Conservation (phyloP, 768 basidiomycete species). For the Lactarius sp. region DNA sequence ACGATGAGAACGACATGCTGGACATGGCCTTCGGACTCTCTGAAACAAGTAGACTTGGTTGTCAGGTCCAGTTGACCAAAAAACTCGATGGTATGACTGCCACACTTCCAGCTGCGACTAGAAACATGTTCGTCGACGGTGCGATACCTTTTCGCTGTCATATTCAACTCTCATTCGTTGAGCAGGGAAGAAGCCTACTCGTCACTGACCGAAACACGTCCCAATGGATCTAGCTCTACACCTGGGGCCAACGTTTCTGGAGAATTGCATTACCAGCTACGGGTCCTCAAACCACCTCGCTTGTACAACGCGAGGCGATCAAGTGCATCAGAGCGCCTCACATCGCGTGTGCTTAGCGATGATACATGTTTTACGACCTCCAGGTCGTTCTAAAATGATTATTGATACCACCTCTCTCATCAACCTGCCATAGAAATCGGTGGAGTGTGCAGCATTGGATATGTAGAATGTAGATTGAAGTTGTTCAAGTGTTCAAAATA, state of each 20-base stretch:
- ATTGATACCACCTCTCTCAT: background rate
- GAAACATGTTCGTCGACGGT: slow-evolving; percentile 99
- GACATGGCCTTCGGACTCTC: slow-evolving; percentile 97
- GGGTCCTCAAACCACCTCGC: background rate
- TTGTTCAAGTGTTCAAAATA: background rate
- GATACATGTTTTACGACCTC: background rate
- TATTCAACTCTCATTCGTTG: background rate
- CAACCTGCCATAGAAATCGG: background rate
- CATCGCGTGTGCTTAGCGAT: background rate
- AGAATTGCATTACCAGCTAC: background rate
- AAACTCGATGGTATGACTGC: slow-evolving; percentile 83
- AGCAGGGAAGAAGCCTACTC: slow-evolving; percentile 48
- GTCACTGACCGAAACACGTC: slow-evolving; percentile 33
- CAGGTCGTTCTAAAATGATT: background rate
- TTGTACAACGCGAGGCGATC: background rate
- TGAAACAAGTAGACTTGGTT: slow-evolving; percentile 82
- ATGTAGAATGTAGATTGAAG: background rate
- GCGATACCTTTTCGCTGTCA: slow-evolving; percentile 17
- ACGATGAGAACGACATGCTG: slow-evolving; percentile 98
- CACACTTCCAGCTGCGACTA: slow-evolving; percentile 83
- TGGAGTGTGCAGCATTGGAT: background rate
- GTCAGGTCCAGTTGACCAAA: slow-evolving; percentile 71
- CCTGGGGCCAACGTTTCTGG: background rate
- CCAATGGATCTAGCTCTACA: background rate
- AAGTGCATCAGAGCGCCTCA: background rate